Evolutionary conservation across 768 basidiomycete species (phyloP).

Genomic region (Neoboletus brunneissimus): DNA sequence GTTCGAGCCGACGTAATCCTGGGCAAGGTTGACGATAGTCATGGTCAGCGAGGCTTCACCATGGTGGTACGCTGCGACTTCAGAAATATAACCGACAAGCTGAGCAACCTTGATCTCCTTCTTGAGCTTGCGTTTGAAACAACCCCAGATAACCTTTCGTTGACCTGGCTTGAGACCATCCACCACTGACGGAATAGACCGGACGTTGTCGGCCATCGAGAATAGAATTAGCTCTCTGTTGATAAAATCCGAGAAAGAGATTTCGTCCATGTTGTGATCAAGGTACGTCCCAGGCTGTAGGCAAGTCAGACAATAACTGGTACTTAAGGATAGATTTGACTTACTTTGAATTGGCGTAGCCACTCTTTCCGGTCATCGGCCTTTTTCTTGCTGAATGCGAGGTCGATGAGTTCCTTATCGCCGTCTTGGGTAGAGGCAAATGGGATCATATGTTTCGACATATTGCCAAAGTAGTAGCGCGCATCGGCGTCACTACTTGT

Average conservation of each 20-base stretch:
- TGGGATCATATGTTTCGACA: slow-evolving; percentile 92
- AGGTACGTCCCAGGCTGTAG: slow-evolving; percentile 87
- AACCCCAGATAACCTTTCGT: slow-evolving; percentile 93
- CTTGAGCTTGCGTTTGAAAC: slow-evolving; percentile 93
- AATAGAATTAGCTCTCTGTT: slow-evolving; percentile 97
- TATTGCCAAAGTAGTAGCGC: slow-evolving; percentile 87
- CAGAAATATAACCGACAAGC: slow-evolving; percentile 91
- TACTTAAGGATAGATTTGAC: background rate
- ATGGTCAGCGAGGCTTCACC: slow-evolving; percentile 84
- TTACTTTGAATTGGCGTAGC: slow-evolving; percentile 87
- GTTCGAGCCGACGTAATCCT: slow-evolving; percentile 93
- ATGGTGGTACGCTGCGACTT: slow-evolving; percentile 95
- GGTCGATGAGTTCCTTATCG: slow-evolving; percentile 87
- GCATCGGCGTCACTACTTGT: slow-evolving; percentile 89
- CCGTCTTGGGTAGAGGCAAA: slow-evolving; percentile 79
- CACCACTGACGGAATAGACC: slow-evolving; percentile 91
- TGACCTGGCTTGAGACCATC: slow-evolving; percentile 98
- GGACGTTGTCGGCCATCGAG: slow-evolving; percentile 99
- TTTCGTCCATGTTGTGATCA: slow-evolving; percentile 82
- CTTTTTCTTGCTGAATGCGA: slow-evolving; percentile 99
- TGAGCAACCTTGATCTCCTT: slow-evolving; percentile 95
- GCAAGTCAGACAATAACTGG: slow-evolving; percentile 1
- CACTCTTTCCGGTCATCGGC: slow-evolving; percentile 98
- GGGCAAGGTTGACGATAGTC: slow-evolving; percentile 93
- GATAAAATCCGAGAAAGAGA: slow-evolving; percentile 92